Evolutionary conservation across 1,284 basidiomycete genomes (phyloP), one percentile per base, ranked within the genome.

Genomic region (Boletus subluridellus): DNA sequence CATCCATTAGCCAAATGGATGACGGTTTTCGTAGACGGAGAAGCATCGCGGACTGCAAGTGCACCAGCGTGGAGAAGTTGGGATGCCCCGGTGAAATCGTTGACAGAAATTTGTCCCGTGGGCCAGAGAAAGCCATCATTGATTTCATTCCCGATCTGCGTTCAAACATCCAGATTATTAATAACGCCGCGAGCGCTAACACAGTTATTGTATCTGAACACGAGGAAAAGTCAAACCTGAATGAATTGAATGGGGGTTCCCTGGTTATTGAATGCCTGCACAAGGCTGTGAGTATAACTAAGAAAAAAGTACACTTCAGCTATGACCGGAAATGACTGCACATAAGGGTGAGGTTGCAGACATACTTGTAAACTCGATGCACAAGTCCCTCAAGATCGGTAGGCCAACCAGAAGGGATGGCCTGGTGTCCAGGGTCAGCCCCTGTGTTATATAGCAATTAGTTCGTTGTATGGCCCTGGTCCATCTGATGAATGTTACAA

Each of bases 141-240:
- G 30, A 60, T 55, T 58, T 64, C 62, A 35, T 64, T 64, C 32
- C 62, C 63, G 15, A 65, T n/a, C 65, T 66, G 47, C 14, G 21
- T 52, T 49, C 35, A n/a, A 30, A 37, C 8, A 65, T 38, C 11
- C 41, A 42, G 12, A 4, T 37, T 30, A 24, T 62, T 30, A 35
- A 45, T 12, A 32, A 60, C 15, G 9, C n/a, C 17, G 5, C 11
- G 37, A 21, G 26, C 24, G 14, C 8, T 12, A 37, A 5, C 14
- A 30, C 21, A 11, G 26, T 4, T 5, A 37, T 38, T 21, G 9
- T 21, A 44, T 47, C 11, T 15, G 5, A 32, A 37, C 10, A 38
- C 10, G 35, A 8, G 26, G 21, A 48, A 37, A 37, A 6, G 49
- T 5, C 37, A 5, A 39, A 65, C 63, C 63, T 67, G 57, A 32